Percentiles rank a stretch among this genome's conserved stretches.
Conservation (phyloP, 2,329 filamentous ascomycete species). For the Parastagonospora avenae region DNA sequence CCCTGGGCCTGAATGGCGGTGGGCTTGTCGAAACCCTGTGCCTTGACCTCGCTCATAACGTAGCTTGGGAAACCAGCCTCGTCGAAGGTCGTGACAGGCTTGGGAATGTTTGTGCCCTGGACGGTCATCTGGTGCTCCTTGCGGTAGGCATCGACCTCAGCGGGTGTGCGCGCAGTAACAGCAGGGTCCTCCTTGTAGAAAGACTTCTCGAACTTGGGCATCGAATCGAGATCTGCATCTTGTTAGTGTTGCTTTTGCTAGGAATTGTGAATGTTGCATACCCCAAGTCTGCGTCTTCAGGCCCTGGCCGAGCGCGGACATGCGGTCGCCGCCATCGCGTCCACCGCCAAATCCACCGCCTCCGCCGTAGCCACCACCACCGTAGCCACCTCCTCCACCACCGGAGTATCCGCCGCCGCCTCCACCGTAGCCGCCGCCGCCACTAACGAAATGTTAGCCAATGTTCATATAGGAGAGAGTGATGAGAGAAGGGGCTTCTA, state of each 20-base stretch:
- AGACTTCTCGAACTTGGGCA: slow-evolving; percentile 98
- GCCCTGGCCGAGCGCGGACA: slow-evolving; percentile 86
- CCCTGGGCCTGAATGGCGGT: slow-evolving; percentile 98
- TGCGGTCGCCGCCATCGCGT: slow-evolving; percentile 77
- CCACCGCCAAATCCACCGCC: slow-evolving; percentile 67
- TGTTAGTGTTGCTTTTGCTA: slow-evolving; percentile 25
- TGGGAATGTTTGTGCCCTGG: slow-evolving; percentile 79
- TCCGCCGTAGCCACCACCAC: slow-evolving; percentile 66
- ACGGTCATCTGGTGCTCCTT: slow-evolving; percentile 83
- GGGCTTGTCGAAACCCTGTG: slow-evolving; percentile 90
- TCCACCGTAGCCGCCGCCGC: slow-evolving; percentile 47
- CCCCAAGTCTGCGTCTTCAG: slow-evolving; percentile 90
- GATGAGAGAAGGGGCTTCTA: slow-evolving; percentile 33
- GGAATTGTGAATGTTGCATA: slow-evolving; percentile 56
- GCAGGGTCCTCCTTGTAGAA: slow-evolving; percentile 96
- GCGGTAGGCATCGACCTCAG: slow-evolving; percentile 88
- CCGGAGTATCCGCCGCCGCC: slow-evolving; percentile 68
- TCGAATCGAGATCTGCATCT: slow-evolving; percentile 68
- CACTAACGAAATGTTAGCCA: slow-evolving; percentile 38
- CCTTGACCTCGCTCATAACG: slow-evolving; percentile 98
- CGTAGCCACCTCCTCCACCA: slow-evolving; percentile 29
- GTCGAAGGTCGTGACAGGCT: slow-evolving; percentile 95
- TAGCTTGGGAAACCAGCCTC: slow-evolving; percentile 97
- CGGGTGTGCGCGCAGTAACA: slow-evolving; percentile 73
- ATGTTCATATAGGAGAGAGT: slow-evolving; percentile 1